phyloP scores from a whole-genome alignment of 345 rosid genomes.

The Acer saccharum region DNA sequence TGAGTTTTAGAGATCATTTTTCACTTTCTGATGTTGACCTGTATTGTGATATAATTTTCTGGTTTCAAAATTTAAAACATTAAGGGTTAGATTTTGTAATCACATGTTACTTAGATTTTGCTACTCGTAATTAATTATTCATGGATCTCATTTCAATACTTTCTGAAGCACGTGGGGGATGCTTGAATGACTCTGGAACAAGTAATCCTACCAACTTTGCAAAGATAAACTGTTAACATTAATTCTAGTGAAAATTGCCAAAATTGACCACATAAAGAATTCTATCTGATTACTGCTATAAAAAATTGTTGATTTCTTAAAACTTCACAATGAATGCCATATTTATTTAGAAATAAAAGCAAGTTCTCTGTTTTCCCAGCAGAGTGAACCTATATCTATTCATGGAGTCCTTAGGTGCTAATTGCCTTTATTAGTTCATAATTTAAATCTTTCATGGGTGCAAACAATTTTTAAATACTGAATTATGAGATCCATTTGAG shows the following conservation, averaged over 20 bases:
- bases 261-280: no score
- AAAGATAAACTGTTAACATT: neutral
- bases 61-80: neutral
- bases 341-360: neutral
- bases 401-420: neutral
- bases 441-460: neutral
- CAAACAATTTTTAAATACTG: neutral
- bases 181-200: neutral
- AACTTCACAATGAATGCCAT: no score
- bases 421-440: neutral
- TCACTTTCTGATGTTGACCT: neutral
- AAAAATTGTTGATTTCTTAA: no score
- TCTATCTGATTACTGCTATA: neutral
- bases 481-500: neutral
- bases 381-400: neutral
- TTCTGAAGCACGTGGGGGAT: neutral
- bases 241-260: no score
- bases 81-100: neutral
- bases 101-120: neutral
- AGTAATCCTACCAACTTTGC: neutral
- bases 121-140: neutral
- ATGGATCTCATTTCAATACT: neutral
- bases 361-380: no score
- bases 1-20: constrained; percentile 37
- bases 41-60: neutral